phyloP scores from a whole-genome alignment of 305 asterid species.

The Fraxinus xanthoxyloides region DNA sequence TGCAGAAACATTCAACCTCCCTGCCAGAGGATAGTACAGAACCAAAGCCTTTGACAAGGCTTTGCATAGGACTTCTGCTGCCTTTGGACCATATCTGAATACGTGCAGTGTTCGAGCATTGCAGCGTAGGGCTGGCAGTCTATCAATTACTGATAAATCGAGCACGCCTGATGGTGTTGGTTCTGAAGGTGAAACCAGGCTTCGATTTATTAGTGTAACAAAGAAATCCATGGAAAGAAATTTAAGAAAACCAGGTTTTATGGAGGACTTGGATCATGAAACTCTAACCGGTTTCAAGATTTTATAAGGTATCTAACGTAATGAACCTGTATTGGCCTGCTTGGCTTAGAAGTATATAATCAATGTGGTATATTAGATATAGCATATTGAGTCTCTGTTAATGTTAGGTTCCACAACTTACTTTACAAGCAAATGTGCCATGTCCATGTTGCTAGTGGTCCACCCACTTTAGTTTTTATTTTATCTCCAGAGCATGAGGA shows the following conservation, averaged over 20 bases:
- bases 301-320: conserved; percentile 11
- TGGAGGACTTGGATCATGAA: not conserved
- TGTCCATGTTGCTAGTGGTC: not conserved
- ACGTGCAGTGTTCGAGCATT: conserved; percentile 49
- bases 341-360: conserved; percentile 27
- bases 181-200: conserved; percentile 35
- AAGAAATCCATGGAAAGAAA: conserved; percentile 29
- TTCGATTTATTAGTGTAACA: conserved; percentile 24
- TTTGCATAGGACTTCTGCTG: conserved; percentile 24
- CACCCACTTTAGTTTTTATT: not conserved
- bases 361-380: not conserved
- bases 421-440: conserved; percentile 10
- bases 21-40: conserved; percentile 54
- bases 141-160: conserved; percentile 42
- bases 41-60: conserved; percentile 48
- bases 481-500: not conserved
- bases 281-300: not conserved
- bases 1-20: conserved; percentile 30
- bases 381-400: not conserved
- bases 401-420: conserved; percentile 12
- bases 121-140: conserved; percentile 39
- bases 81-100: conserved; percentile 30
- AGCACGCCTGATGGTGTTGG: conserved; percentile 39
- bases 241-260: not conserved
- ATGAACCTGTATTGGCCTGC: not conserved